Percentiles rank a stretch among this genome's conserved stretches.
Evolutionary conservation across 2,329 filamentous ascomycete genomes (phyloP).

Genomic region (Cryphonectria radicalis): DNA sequence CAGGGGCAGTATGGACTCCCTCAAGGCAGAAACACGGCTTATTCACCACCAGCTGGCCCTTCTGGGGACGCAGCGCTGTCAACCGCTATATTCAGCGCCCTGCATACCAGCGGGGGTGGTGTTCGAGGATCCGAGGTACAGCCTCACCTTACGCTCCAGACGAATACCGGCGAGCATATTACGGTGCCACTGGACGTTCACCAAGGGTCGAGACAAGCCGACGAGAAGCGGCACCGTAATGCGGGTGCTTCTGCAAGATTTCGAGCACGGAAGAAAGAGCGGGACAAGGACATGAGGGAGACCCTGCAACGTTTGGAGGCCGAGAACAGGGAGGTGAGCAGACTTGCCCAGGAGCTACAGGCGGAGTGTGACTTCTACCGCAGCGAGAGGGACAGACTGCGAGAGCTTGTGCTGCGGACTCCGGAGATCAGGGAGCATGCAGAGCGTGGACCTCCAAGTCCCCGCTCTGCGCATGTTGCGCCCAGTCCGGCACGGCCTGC

Average conservation of each 20-base stretch:
- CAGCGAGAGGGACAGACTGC: conserved; percentile 71
- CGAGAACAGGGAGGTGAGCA: conserved; percentile 67
- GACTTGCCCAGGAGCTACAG: conserved; percentile 55
- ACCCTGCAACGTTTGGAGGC: conserved; percentile 72
- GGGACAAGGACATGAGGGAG: conserved; percentile 72
- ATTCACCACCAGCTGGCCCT: conserved; percentile 18
- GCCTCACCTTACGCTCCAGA: conserved; percentile 29
- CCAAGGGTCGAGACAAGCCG: conserved; percentile 79
- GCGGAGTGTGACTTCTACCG: conserved; percentile 76
- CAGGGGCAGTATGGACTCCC: conserved; percentile 28
- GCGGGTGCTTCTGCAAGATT: conserved; percentile 85
- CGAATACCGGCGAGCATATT: conserved; percentile 46
- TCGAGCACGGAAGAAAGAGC: conserved; percentile 79
- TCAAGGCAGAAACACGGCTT: conserved; percentile 20
- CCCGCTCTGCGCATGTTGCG: conserved; percentile 39
- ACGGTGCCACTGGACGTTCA: conserved; percentile 76
- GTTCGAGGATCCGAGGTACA: conserved; percentile 26
- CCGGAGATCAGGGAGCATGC: conserved; percentile 59
- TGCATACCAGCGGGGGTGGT: conserved; percentile 22
- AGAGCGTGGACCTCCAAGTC: conserved; percentile 57
- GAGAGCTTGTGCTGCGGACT: conserved; percentile 66
- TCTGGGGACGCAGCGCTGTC: conserved; percentile 25
- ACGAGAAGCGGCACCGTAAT: conserved; percentile 85
- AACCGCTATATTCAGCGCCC: conserved; percentile 27
- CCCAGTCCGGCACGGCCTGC: conserved; percentile 24